Evolutionary conservation across 2,329 filamentous ascomycete species (phyloP), one percentile per base, ranked within the genome.

Genomic region (Graphilbum fragrans): DNA sequence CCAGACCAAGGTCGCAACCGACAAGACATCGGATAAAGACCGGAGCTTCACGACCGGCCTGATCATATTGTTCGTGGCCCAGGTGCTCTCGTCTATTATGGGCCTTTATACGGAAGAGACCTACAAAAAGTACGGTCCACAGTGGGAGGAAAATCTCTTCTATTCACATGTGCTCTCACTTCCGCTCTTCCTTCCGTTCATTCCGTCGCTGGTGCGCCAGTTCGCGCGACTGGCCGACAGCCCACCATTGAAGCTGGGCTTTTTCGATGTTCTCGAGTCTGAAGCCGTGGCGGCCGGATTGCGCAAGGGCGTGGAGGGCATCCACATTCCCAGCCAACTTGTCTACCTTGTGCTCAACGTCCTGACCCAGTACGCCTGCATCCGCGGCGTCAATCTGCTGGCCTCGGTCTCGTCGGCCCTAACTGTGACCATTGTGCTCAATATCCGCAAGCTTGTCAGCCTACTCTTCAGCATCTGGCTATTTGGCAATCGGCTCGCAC

Each of bases 141-240:
- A 92, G 58, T 96, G 92, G 86, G 83, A 82, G 52, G 92, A 96
- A 59, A 94, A 94, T 50, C 71, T 98, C 12, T 96, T 98, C 65
- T 98, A 96, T 65, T 93, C 85, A 2, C 79, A 83, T 50, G 58
- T 53, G 8, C 68, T 90, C 19, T 85, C 82, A 1, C 64, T 92
- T 35, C 83, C 85, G 0, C 67, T 92, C 19, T 92, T 90, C 55
- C 53, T 83, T 3, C 82, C 81, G 3, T 82, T 90, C 49, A 59
- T 74, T n/a, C 71, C 73, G 1, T 76, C 74, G 3, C 72, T 92
- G 53, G 62, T 64, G 40, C 62, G 67, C 17, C 82, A 86, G 52
- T 82, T 85, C 48, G 56, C 62, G 40, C 72, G 69, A 44, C 68
- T 92, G 18, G 70, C 74, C 39, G 55, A 64, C 53, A 87, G 82